Evolutionary conservation across 2,329 filamentous ascomycete genomes (phyloP).

Genomic region (Stromatinia cepivora): DNA sequence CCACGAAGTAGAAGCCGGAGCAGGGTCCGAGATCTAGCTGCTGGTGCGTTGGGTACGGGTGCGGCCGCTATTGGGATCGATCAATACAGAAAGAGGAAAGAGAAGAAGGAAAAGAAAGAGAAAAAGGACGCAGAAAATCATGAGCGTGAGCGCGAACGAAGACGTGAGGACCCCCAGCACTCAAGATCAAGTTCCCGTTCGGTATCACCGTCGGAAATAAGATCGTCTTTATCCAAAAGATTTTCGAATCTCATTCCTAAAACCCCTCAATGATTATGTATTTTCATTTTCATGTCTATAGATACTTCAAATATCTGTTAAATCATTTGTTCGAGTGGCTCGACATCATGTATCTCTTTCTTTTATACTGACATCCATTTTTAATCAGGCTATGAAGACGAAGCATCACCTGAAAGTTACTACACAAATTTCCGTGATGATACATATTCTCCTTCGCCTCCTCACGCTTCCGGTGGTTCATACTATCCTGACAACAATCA

Average conservation of each 20-base stretch:
- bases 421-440: slow-evolving; percentile 38
- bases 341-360: slow-evolving; percentile 31
- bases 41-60: slow-evolving; percentile 55
- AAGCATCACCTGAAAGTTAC: slow-evolving; percentile 38
- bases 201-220: slow-evolving; percentile 38
- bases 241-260: slow-evolving; percentile 40
- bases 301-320: slow-evolving; percentile 15
- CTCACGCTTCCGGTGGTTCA: slow-evolving; percentile 41
- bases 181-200: slow-evolving; percentile 39
- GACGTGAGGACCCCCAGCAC: slow-evolving; percentile 41
- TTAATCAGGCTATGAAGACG: slow-evolving; percentile 40
- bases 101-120: slow-evolving; percentile 44
- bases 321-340: slow-evolving; percentile 25
- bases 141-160: slow-evolving; percentile 39
- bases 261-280: slow-evolving; percentile 12
- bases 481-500: slow-evolving; percentile 36
- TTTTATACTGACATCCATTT: slow-evolving; percentile 27
- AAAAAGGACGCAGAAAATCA: slow-evolving; percentile 30
- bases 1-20: slow-evolving; percentile 45
- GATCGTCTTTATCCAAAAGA: slow-evolving; percentile 35
- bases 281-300: slow-evolving; percentile 15
- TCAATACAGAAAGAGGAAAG: slow-evolving; percentile 54
- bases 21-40: slow-evolving; percentile 55
- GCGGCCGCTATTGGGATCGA: slow-evolving; percentile 65
- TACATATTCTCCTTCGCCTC: slow-evolving; percentile 40